These are phyloP conservation scores for Pelargonium nanum DNA, from an alignment of 345 rosid species.

Conservation along the genomic window DNA sequence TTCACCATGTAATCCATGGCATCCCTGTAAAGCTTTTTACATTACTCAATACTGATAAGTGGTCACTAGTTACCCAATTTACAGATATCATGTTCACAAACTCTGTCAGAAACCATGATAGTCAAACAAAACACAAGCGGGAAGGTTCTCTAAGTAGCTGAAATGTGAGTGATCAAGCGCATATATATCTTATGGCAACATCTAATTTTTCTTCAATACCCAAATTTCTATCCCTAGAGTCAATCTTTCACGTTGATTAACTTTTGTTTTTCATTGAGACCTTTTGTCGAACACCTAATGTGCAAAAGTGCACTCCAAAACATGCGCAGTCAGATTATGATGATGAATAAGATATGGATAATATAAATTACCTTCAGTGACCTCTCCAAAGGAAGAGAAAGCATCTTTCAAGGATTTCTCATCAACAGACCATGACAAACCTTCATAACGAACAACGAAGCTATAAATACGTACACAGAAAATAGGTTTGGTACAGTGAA, in stretches of 20 bases:
- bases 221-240: not conserved
- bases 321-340: not conserved
- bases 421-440: slow-evolving; percentile 68
- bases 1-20: no score
- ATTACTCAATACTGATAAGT: no score
- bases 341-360: not conserved
- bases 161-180: no score
- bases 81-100: no score
- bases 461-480: not conserved
- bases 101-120: no score
- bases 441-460: slow-evolving; percentile 21
- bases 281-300: no score
- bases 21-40: no score
- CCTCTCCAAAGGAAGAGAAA: slow-evolving; percentile 63
- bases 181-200: not conserved
- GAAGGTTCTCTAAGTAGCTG: no score
- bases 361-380: slow-evolving; percentile 41
- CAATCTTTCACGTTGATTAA: not conserved
- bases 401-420: slow-evolving; percentile 73
- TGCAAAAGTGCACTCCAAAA: not conserved
- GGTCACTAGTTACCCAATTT: no score
- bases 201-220: not conserved
- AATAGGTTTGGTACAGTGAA: not conserved
- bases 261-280: no score
- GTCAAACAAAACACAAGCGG: not conserved